Base-by-base conservation (phyloP, 768 basidiomycete species). In the Mycena pura region DNA sequence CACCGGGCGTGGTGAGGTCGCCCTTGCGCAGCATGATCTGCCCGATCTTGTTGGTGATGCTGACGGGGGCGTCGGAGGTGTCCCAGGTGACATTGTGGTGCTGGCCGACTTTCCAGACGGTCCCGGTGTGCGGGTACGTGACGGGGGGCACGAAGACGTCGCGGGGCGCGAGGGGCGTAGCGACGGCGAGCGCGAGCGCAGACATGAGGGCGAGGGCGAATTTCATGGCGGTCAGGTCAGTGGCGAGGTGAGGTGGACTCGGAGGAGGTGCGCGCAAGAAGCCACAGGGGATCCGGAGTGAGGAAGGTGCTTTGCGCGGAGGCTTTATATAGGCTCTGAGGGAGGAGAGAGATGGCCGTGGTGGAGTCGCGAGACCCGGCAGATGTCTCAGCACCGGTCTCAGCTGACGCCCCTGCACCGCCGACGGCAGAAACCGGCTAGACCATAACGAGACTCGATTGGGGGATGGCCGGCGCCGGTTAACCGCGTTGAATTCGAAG, bases 11-110 rank as follows among this genome's bases (percentile, higher is more conserved):
- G 31, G 72, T 73, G 14, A 43, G 24, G 8, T 53, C 39, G 25
- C 65, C 60, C 13, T 63, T 60, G 48, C 73, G 66, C 31, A 79
- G 70, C 51, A 68, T 66, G 32, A 80, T 66, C 11, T 14, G 31
- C 17, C 76, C 75, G 6, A 29, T 8, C 13, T 54, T 24, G 59
- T 78, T 75, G 34, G 78, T 80, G 62, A 81, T 74, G 0, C 70
- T 14, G 0, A 25, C 15, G 11, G 77, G 76, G 19, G 68, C 49
- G 44, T 60, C 47, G 3, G 64, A 63, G 31, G 48, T 66, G 57
- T 79, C 67, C 79, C 68, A 69, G 29, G 64, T 66, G 17, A 69
- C 66, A 40, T 60, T 57, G 27, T 69, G 62, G 5, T 25, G 32
- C 27, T 63, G 53, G 9, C 64, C 62, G 41, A 61, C 55, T 24